These are phyloP conservation scores for Andrographis paniculata DNA, from an alignment of 305 asterid genomes.

Conservation along the genomic window DNA sequence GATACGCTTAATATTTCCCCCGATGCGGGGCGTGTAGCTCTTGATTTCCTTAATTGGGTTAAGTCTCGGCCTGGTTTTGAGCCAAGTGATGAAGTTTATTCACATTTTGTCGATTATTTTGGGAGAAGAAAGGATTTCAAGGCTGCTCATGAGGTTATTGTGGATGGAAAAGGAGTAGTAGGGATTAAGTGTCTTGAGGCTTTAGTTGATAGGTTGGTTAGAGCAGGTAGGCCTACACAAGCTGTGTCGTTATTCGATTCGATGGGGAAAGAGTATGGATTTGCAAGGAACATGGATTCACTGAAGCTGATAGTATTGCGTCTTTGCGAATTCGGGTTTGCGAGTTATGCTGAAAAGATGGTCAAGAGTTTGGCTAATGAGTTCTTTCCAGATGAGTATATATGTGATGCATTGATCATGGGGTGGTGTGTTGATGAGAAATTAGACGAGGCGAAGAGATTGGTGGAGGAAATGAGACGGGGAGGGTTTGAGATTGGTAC, in stretches of 20 bases:
- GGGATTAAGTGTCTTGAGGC: slow-evolving; percentile 57
- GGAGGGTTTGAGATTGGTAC: slow-evolving; percentile 61
- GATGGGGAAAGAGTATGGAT: slow-evolving; percentile 71
- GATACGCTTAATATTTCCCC: slow-evolving; percentile 52
- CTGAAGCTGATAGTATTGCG: slow-evolving; percentile 50
- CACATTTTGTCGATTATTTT: slow-evolving; percentile 59
- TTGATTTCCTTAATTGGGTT: slow-evolving; percentile 78
- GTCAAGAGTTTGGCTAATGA: slow-evolving; percentile 68
- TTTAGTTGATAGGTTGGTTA: slow-evolving; percentile 58
- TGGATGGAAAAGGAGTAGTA: slow-evolving; percentile 40
- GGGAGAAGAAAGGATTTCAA: slow-evolving; percentile 93
- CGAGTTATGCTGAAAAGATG: slow-evolving; percentile 55
- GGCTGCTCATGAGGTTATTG: slow-evolving; percentile 61
- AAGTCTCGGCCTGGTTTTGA: slow-evolving; percentile 39
- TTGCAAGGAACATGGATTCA: slow-evolving; percentile 41
- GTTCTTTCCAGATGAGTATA: slow-evolving; percentile 69
- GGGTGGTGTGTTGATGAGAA: slow-evolving; percentile 66
- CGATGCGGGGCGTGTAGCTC: slow-evolving; percentile 55
- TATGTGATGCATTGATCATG: slow-evolving; percentile 54
- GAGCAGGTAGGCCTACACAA: slow-evolving; percentile 73
- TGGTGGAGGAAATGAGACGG: slow-evolving; percentile 48
- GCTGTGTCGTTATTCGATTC: slow-evolving; percentile 56
- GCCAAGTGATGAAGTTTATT: slow-evolving; percentile 45
- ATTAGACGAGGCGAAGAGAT: slow-evolving; percentile 49
- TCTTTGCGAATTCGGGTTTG: slow-evolving; percentile 62